Evolutionary conservation across 2,329 filamentous ascomycete species (phyloP).

Genomic region (Penicillium sp.): DNA sequence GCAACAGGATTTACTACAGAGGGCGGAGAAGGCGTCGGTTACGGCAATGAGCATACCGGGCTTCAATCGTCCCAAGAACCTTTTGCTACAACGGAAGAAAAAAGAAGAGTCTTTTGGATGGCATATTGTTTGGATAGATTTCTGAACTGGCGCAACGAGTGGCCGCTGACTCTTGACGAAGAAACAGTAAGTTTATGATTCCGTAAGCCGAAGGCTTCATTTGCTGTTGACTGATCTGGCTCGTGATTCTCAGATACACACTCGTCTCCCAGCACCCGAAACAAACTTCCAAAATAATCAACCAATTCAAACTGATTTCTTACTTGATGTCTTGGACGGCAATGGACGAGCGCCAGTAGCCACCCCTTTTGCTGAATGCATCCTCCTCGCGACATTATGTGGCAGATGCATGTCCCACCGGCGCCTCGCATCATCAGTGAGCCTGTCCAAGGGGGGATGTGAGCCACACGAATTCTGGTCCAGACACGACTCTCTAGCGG

Average conservation of each 20-base stretch:
- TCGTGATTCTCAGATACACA: not conserved
- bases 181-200: not conserved
- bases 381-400: not conserved
- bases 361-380: not conserved
- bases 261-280: not conserved
- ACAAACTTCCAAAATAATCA: not conserved
- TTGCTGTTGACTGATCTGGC: not conserved
- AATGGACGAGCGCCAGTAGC: not conserved
- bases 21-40: not conserved
- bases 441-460: not conserved
- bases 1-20: not conserved
- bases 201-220: too few species aligned
- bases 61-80: not conserved
- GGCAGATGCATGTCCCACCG: not conserved
- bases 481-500: not conserved
- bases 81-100: not conserved
- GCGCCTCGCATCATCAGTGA: not conserved
- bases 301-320: not conserved
- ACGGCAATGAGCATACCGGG: not conserved
- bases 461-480: not conserved
- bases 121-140: constrained; percentile 18
- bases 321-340: not conserved
- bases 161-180: constrained; percentile 15
- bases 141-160: constrained; percentile 14
- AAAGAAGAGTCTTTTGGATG: constrained; percentile 12